Evolutionary conservation across 192 early-diverging fungal genomes (phyloP).

Genomic region (Entrophospora sp.): DNA sequence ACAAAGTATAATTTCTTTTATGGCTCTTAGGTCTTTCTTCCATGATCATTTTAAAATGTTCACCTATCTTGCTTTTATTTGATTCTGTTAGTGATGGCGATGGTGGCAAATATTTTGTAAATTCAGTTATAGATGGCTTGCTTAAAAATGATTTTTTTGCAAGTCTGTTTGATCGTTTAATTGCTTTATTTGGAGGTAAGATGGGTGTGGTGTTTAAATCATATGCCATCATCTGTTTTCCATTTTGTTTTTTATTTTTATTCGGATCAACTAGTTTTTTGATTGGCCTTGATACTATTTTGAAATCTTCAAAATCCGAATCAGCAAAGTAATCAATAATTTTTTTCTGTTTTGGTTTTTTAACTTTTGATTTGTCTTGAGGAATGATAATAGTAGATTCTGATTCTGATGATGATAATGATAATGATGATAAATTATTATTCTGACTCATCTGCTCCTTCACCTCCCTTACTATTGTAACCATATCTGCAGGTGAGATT

Average conservation of each 20-base stretch:
- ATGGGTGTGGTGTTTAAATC: constrained; percentile 2
- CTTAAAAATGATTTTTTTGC: neutral
- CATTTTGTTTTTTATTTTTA: too few species aligned
- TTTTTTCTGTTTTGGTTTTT: too few species aligned
- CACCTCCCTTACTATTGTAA: neutral
- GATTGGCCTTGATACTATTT: too few species aligned
- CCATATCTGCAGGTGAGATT: neutral
- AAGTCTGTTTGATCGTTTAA: neutral
- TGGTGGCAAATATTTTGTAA: neutral
- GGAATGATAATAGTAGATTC: too few species aligned
- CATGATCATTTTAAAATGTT: neutral
- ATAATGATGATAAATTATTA: too few species aligned
- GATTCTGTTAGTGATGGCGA: neutral
- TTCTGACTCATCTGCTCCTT: too few species aligned
- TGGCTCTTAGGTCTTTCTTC: neutral
- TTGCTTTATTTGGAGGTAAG: neutral
- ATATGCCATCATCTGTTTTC: neutral
- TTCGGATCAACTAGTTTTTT: too few species aligned
- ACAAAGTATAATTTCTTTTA: neutral
- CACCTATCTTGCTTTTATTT: neutral
- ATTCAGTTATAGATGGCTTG: neutral
- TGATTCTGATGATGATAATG: too few species aligned
- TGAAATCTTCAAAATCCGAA: too few species aligned
- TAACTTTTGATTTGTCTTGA: too few species aligned
- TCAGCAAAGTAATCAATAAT: too few species aligned